Conservation (phyloP, 148 eudicot genomes). For the Dysphania ambrosioides region DNA sequence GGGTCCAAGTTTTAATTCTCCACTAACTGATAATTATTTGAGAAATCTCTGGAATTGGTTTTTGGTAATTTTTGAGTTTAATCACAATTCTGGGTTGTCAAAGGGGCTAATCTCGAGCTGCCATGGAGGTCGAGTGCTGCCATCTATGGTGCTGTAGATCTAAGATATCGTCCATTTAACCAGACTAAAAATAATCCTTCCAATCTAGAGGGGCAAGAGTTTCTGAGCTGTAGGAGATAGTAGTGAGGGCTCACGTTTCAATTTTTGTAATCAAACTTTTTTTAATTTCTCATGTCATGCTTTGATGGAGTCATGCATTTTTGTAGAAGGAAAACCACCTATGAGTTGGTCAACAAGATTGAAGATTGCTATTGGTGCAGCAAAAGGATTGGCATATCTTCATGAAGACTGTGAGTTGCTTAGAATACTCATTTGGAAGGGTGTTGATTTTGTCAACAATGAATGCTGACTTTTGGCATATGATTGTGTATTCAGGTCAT, state of each 20-base stretch:
- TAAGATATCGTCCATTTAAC: no score
- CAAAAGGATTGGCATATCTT: slow-evolving; percentile 73
- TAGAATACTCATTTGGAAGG: neutral
- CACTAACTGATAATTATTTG: no score
- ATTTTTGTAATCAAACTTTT: neutral
- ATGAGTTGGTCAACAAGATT: slow-evolving; percentile 60
- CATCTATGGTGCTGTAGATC: no score
- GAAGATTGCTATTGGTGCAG: slow-evolving; percentile 68
- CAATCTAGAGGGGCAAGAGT: no score
- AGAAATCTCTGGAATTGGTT: no score
- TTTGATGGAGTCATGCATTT: slow-evolving; percentile 4
- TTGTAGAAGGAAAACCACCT: slow-evolving; percentile 45
- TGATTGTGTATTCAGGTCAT: slow-evolving; percentile 42
- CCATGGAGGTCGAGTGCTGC: no score
- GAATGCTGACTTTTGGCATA: slow-evolving; percentile 16
- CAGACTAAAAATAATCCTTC: no score
- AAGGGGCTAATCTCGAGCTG: no score
- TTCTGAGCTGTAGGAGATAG: no score
- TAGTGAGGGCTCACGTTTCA: neutral
- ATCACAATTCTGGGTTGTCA: no score
- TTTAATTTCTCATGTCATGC: neutral
- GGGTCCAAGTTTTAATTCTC: no score
- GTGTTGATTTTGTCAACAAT: neutral
- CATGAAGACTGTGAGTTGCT: slow-evolving; percentile 71
- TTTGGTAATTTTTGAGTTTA: no score